Base-by-base conservation (phyloP, 805 yeast genomes). In the Nakazawaea wickerhamii region DNA sequence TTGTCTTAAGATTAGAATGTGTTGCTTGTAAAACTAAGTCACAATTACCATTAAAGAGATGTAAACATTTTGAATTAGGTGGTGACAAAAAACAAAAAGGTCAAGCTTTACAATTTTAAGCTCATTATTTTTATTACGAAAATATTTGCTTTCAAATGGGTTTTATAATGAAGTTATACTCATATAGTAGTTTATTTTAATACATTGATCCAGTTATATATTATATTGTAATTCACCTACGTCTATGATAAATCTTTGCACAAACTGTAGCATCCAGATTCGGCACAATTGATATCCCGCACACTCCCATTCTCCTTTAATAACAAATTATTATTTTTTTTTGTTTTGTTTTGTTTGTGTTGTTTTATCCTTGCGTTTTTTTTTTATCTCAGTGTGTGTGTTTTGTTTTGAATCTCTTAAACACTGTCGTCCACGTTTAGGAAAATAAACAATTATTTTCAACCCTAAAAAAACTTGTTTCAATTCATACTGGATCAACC, bases 71-170 rank as follows among this genome's bases (percentile, higher is more conserved):
- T 76, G 99, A 93, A 81, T 89, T 93, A 71, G 99, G 99, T 84
- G 99, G 99, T 81, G 99, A 93, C 83, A 93, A 86, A 87, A 93
- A 93, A 80, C 97, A 93, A 80, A 93, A 93, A 89, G 99, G 99
- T 75, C 96, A 88, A 79, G 99, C 99, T 75, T 84, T 93, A 75
- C 99, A 93, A 82, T 93, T 93, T 77, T 93, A 84, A 84, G 73
- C 59, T 47, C 47, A 40, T 14, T 25, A 15, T 25, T 36, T 36
- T 36, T 15, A 25, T 4, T 36, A 25, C 38, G 14, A 36, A 18
- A 36, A 26, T 36, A 36, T 26, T 36, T 36, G 40, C 32, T 36
- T 36, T 36, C 17, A 36, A 36, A 32, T 32, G 40, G 38, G 38
- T 26, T 36, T 36, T 27, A 28, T 28, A 13, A 36, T 36, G 40